Evolutionary conservation across 768 basidiomycete species (phyloP).

Genomic region (Boletus barrowsii): DNA sequence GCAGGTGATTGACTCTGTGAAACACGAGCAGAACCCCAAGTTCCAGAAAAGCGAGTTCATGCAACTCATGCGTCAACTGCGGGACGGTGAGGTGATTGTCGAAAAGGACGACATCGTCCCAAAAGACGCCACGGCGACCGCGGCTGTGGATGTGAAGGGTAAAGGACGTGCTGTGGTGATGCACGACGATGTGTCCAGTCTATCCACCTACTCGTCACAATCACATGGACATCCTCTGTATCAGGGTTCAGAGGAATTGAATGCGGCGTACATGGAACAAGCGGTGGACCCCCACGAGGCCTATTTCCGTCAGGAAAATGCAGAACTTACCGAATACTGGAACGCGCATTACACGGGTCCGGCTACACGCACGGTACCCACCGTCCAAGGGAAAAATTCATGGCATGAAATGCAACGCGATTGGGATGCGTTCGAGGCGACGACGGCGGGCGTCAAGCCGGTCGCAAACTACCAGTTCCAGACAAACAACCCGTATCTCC

Average conservation of each 20-base stretch:
- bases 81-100: conserved; percentile 75
- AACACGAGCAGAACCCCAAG: conserved; percentile 75
- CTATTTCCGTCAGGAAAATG: conserved; percentile 72
- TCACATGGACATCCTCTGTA: conserved; percentile 7
- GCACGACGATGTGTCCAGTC: conserved; percentile 1
- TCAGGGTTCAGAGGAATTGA: conserved; percentile 21
- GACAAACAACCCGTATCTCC: conserved; percentile 71
- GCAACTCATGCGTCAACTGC: conserved; percentile 78
- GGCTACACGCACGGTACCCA: conserved; percentile 5
- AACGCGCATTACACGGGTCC: conserved; percentile 36
- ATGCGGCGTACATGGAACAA: conserved; percentile 18
- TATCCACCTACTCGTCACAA: conserved; percentile 7
- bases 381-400: conserved; percentile 26
- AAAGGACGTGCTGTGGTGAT: conserved; percentile 48
- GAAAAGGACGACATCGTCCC: conserved; percentile 77
- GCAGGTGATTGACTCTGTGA: conserved; percentile 70
- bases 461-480: conserved; percentile 69
- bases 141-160: conserved; percentile 54
- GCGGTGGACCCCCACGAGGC: conserved; percentile 51
- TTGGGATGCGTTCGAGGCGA: conserved; percentile 84
- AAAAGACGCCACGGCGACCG: conserved; percentile 31
- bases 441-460: conserved; percentile 57
- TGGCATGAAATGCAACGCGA: conserved; percentile 73
- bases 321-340: conserved; percentile 64
- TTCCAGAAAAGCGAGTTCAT: conserved; percentile 84